A percentile compares a stretch with the other conserved stretches of the same genome.
phyloP scores from a whole-genome alignment of 768 basidiomycete species.

The Wakefieldia striispora region DNA sequence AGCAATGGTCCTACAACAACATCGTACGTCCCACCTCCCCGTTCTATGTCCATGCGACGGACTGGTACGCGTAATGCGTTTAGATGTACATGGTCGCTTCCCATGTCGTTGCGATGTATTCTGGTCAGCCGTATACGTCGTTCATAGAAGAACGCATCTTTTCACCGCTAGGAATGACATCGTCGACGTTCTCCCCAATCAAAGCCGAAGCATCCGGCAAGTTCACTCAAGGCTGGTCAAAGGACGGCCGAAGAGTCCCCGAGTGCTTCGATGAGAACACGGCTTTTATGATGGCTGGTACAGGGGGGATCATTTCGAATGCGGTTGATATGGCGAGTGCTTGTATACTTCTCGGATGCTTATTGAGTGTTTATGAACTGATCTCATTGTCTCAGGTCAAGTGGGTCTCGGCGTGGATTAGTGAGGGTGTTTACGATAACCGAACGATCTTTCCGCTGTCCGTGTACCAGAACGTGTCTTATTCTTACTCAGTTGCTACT shows the following conservation, averaged over 20 bases:
- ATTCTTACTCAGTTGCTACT: conserved; percentile 27
- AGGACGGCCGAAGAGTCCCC: conserved; percentile 33
- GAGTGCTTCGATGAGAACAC: conserved; percentile 29
- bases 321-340: conserved; percentile 40
- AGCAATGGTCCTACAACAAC: conserved; percentile 40
- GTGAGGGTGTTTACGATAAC: conserved; percentile 32
- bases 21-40: conserved; percentile 20
- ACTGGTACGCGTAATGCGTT: background rate
- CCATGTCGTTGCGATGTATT: conserved; percentile 34
- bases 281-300: conserved; percentile 31
- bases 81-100: conserved; percentile 41
- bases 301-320: conserved; percentile 45
- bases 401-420: conserved; percentile 39
- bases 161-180: conserved; percentile 38
- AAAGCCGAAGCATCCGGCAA: conserved; percentile 34
- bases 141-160: conserved; percentile 45
- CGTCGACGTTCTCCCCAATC: conserved; percentile 36
- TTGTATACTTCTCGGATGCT: no score
- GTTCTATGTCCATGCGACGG: background rate
- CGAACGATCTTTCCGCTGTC: conserved; percentile 32
- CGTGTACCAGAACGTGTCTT: conserved; percentile 30
- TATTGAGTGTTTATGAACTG: no score
- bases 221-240: conserved; percentile 34
- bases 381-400: conserved; percentile 27
- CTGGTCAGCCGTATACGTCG: conserved; percentile 33